Evolutionary conservation across 805 yeast species (phyloP), one percentile per base, ranked within the genome.

Genomic region (Kazachstania kunashirensis): DNA sequence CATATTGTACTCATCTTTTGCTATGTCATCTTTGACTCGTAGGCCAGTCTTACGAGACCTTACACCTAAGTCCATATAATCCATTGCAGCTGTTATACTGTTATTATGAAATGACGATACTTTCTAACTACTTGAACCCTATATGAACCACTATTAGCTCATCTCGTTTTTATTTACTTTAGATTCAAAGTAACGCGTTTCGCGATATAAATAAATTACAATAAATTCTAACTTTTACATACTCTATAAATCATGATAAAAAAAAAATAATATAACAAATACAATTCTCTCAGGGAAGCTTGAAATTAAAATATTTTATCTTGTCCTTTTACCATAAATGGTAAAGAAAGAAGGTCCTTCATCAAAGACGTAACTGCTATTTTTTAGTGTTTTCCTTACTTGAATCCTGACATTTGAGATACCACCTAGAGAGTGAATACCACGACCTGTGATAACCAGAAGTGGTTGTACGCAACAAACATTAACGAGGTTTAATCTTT

Each of bases 41-140:
- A 49, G 18, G n/a, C 85, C 86, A 0, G 84, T 77, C 51, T 75
- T 78, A 19, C 88, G 68, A 28, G 85, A 75, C 48, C 63, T 68
- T 26, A 67, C 60, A 3, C 88, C 88, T 11, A 67, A 63, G 49
- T 65, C 70, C 59, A 59, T 62, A 51, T 45, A 65, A 45, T 55
- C 66, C 73, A 62, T 66, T 11, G n/a, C 15, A 10, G 9, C n/a
- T n/a, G n/a, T n/a, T n/a, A n/a, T n/a, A n/a, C n/a, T n/a, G n/a
- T n/a, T n/a, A n/a, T n/a, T n/a, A n/a, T n/a, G n/a, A n/a, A n/a
- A n/a, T n/a, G n/a, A n/a, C n/a, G n/a, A n/a, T n/a, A n/a, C n/a
- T n/a, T n/a, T n/a, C n/a, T n/a, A n/a, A n/a, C n/a, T n/a, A n/a
- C n/a, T n/a, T n/a, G n/a, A n/a, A n/a, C n/a, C n/a, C n/a, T n/a